These are phyloP conservation scores for Butyriboletus loyo DNA, from an alignment of 768 basidiomycete species.

Conservation along the genomic window DNA sequence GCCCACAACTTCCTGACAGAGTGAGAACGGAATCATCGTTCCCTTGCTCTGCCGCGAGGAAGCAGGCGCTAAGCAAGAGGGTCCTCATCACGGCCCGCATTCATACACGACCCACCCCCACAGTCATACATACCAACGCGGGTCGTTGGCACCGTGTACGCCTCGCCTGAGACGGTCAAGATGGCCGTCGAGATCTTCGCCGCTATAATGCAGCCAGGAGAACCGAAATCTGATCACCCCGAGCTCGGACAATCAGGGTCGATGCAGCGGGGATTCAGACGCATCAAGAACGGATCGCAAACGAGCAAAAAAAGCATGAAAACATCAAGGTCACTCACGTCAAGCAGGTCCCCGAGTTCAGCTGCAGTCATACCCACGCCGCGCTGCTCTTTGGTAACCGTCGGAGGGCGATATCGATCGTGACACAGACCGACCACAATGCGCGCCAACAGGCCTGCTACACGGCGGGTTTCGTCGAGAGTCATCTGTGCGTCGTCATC, in stretches of 20 bases:
- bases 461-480: constrained; percentile 1
- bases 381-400: constrained; percentile 1
- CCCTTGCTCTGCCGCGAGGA: constrained; percentile 3
- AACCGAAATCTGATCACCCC: constrained; percentile 6
- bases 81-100: background rate
- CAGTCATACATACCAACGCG: constrained; percentile 11
- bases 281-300: background rate
- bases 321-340: constrained; percentile 27
- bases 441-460: constrained; percentile 22
- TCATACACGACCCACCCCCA: constrained; percentile 1
- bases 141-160: constrained; percentile 6
- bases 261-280: constrained; percentile 5
- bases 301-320: background rate
- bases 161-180: background rate
- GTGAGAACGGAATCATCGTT: background rate
- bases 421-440: constrained; percentile 25
- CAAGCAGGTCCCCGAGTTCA: constrained; percentile 31
- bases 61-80: constrained; percentile 1
- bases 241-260: constrained; percentile 17
- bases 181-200: constrained; percentile 12
- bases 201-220: constrained; percentile 12
- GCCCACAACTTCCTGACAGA: background rate
- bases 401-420: constrained; percentile 14
- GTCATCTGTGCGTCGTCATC: background rate
- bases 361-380: constrained; percentile 26